These are phyloP conservation scores for Curvularia eragrostidis DNA, from an alignment of 2,329 filamentous ascomycete species.

Conservation along the genomic window DNA sequence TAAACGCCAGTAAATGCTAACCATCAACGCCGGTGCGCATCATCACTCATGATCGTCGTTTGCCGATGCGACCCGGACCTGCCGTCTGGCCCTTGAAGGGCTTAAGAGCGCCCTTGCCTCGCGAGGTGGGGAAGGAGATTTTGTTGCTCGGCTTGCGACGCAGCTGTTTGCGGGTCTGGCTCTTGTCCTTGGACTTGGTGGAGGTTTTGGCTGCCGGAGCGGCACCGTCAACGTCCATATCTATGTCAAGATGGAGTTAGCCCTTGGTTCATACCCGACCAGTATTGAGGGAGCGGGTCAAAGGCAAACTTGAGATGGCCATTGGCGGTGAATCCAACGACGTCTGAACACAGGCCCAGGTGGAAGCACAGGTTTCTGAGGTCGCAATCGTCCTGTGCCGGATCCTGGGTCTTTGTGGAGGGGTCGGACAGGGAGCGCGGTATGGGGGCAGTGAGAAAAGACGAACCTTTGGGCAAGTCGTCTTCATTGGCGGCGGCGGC, in stretches of 20 bases:
- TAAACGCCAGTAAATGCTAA: constrained; percentile 38
- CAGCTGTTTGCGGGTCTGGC: constrained; percentile 45
- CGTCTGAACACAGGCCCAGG: constrained; percentile 50
- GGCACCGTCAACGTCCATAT: constrained; percentile 51
- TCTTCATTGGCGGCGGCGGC: constrained; percentile 33
- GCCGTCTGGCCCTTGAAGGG: constrained; percentile 31
- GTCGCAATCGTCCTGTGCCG: constrained; percentile 26
- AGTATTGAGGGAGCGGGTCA: constrained; percentile 44
- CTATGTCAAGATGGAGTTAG: constrained; percentile 42
- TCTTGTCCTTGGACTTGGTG: constrained; percentile 44
- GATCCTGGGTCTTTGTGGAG: constrained; percentile 15
- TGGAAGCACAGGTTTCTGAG: constrained; percentile 47
- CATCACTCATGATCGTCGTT: constrained; percentile 33
- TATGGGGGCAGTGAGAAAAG: constrained; percentile 39
- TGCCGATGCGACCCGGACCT: constrained; percentile 33
- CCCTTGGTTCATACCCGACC: constrained; percentile 42
- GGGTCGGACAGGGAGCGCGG: constrained; percentile 33
- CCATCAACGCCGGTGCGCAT: constrained; percentile 25
- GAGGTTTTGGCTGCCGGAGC: constrained; percentile 10
- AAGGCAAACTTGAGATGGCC: constrained; percentile 48
- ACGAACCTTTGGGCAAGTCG: constrained; percentile 43
- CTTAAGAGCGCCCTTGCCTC: constrained; percentile 46
- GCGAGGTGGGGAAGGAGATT: constrained; percentile 46
- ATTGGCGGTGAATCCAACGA: constrained; percentile 47
- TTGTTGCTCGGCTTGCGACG: constrained; percentile 50